Percentiles rank a stretch among this genome's conserved stretches.
Conservation (phyloP, 2,329 filamentous ascomycete genomes). For the Emydomyces testavorans region DNA sequence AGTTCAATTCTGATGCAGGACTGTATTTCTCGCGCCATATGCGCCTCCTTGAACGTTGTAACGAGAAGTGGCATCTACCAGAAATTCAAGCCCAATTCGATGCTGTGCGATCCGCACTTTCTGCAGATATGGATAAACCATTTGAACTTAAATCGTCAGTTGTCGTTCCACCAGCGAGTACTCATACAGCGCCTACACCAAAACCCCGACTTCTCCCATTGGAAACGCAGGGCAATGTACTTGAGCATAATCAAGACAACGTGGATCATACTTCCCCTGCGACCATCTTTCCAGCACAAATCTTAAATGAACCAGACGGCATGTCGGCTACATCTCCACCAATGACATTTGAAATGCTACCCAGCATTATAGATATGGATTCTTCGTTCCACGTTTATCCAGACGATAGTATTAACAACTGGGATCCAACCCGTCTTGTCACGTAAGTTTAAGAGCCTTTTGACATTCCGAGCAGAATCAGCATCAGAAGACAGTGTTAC, state of each 20-base stretch:
- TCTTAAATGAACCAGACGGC: neutral
- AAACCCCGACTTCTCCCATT: neutral
- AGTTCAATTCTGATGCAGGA: conserved; percentile 70
- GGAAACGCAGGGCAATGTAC: neutral
- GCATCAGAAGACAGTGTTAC: neutral
- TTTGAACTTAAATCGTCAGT: conserved; percentile 72
- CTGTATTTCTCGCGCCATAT: conserved; percentile 90
- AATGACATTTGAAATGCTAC: neutral
- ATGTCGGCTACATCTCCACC: neutral
- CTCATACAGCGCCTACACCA: neutral
- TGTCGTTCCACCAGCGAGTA: conserved; percentile 70
- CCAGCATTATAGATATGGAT: neutral
- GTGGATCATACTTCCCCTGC: neutral
- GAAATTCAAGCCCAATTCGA: conserved; percentile 87
- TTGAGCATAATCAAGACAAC: neutral
- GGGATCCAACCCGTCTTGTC: conserved; percentile 83
- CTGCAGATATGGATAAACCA: conserved; percentile 67
- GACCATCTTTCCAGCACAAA: neutral
- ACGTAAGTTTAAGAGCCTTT: conserved; percentile 51
- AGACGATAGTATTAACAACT: conserved; percentile 33
- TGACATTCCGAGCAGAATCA: neutral
- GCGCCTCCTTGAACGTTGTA: conserved; percentile 80
- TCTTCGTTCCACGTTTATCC: neutral
- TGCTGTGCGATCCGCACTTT: conserved; percentile 80
- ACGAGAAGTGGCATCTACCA: conserved; percentile 71